A percentile compares a stretch with the other conserved stretches of the same genome.
Evolutionary conservation across 2,329 filamentous ascomycete species (phyloP).

Genomic region (Hypoxylon sp.): DNA sequence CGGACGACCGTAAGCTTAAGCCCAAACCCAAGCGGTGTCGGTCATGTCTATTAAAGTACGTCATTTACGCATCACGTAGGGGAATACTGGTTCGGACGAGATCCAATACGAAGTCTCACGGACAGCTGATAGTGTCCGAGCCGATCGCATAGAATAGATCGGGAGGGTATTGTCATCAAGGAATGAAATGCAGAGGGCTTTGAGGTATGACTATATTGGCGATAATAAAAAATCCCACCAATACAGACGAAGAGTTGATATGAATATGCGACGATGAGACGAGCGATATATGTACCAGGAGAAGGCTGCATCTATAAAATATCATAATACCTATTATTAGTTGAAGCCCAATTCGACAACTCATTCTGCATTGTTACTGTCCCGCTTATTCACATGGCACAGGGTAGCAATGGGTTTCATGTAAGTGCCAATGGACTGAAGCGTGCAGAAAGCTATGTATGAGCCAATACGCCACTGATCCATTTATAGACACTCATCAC

Average conservation of each 20-base stretch:
- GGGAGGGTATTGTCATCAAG: not conserved
- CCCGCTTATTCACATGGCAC: not conserved
- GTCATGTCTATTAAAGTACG: no score
- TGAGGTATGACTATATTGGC: not conserved
- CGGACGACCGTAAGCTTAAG: no score
- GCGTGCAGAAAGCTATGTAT: not conserved
- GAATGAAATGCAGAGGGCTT: no score
- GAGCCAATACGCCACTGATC: not conserved
- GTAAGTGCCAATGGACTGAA: not conserved
- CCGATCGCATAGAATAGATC: not conserved
- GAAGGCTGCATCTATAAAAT: not conserved
- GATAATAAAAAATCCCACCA: not conserved
- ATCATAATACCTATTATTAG: not conserved
- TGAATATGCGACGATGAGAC: not conserved
- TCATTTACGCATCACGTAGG: not conserved
- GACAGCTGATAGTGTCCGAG: not conserved
- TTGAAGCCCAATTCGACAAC: not conserved
- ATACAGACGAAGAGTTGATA: not conserved
- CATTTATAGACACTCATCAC: not conserved
- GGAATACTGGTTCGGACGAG: not conserved
- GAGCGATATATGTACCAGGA: not conserved
- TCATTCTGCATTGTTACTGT: not conserved
- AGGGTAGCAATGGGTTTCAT: not conserved
- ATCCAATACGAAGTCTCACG: not conserved
- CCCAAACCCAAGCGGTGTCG: no score